These are phyloP conservation scores for Globisporangium nunn DNA, from an alignment of 352 stramenopile genomes.

Conservation along the genomic window DNA sequence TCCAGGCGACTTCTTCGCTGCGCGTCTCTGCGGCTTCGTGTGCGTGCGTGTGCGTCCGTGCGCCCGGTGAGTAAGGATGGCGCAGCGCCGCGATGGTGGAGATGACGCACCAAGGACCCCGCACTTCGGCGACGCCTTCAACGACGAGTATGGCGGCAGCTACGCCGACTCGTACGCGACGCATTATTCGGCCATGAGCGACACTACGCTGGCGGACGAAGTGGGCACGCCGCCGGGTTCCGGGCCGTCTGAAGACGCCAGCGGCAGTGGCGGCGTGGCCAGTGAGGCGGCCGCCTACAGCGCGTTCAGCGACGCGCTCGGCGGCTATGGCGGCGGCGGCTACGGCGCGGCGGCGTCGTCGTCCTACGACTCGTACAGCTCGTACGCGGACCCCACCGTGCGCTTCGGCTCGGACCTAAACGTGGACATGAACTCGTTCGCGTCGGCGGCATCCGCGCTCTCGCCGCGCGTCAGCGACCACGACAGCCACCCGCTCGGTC, in stretches of 20 bases:
- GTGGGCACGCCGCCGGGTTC: slow-evolving; percentile 12
- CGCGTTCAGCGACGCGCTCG: slow-evolving; percentile 10
- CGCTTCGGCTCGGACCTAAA: slow-evolving; percentile 9
- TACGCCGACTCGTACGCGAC: slow-evolving; percentile 11
- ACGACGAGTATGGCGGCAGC: slow-evolving; percentile 5
- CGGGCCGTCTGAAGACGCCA: neutral
- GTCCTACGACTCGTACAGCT: slow-evolving; percentile 2
- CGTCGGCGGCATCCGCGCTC: slow-evolving; percentile 9
- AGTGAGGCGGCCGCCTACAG: neutral
- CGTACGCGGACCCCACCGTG: neutral
- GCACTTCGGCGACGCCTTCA: slow-evolving; percentile 10
- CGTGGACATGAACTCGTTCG: slow-evolving; percentile 10
- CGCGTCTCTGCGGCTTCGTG: neutral
- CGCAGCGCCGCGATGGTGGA: neutral
- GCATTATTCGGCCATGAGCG: slow-evolving; percentile 5
- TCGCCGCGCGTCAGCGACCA: slow-evolving; percentile 9
- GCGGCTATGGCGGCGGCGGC: slow-evolving; percentile 1
- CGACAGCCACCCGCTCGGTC: slow-evolving; percentile 1
- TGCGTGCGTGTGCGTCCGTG: neutral
- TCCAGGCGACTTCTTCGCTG: neutral
- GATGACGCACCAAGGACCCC: slow-evolving; percentile 5
- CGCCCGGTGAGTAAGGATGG: neutral
- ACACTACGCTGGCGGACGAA: slow-evolving; percentile 3
- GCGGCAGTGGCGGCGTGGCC: no score
- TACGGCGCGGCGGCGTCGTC: neutral